These are phyloP conservation scores for Cnidoscolus chayamansa DNA, from an alignment of 441 rosid genomes.

Conservation along the genomic window DNA sequence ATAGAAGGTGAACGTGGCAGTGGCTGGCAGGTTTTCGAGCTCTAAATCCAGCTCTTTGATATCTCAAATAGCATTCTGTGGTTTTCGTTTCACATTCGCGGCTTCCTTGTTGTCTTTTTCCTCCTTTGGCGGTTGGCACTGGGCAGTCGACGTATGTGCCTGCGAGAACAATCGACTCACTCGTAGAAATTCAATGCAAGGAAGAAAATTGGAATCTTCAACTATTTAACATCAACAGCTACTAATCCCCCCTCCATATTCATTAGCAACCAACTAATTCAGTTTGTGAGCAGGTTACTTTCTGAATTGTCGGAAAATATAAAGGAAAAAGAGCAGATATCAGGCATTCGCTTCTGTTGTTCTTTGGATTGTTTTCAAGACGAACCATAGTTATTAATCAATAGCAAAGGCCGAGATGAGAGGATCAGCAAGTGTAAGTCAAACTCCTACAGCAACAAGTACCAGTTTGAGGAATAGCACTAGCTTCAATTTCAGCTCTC, in stretches of 20 bases:
- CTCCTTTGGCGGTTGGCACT: neutral
- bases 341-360: too few relatives aligned
- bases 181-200: too few relatives aligned
- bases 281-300: too few relatives aligned
- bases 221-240: too few relatives aligned
- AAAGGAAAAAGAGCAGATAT: too few relatives aligned
- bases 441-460: constrained; percentile 12
- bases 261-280: too few relatives aligned
- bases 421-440: constrained; percentile 8
- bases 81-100: constrained; percentile 9
- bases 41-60: neutral
- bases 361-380: too few relatives aligned
- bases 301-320: too few relatives aligned
- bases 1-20: constrained; percentile 33
- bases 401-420: neutral
- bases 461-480: constrained; percentile 12
- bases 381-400: too few relatives aligned
- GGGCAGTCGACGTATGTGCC: neutral
- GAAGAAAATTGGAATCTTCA: too few relatives aligned
- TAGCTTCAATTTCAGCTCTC: constrained; percentile 12
- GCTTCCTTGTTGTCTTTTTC: neutral
- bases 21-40: constrained; percentile 21
- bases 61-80: constrained; percentile 18
- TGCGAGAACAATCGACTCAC: neutral
- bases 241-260: too few relatives aligned